Base-by-base conservation (phyloP, 1,284 basidiomycete genomes). In the Rhizoctonia solani region DNA sequence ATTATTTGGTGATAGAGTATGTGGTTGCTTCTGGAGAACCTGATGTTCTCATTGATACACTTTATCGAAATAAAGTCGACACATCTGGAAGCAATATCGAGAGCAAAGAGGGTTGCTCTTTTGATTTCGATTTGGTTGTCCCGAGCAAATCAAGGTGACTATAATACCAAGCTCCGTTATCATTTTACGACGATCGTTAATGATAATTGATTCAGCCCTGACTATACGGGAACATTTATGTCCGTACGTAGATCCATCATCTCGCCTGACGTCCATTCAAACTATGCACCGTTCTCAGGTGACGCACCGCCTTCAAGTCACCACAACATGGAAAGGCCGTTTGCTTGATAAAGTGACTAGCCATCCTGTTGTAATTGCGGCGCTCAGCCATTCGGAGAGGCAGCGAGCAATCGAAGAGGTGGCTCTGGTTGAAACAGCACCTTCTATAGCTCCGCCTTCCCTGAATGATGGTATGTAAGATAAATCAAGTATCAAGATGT, bases 141-240 rank as follows among this genome's bases (percentile, higher is more conserved):
- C 59, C 59, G 19, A 52, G 39, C 16, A 50, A 63, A 52, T 46
- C 59, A 30, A 63, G 59, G 59, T 63, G 27, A 21, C 34, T 19
- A 19, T 16, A 34, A 16, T 19, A 23, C 9, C n/a, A 5, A 5
- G 11, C 8, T 9, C n/a, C 13, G 29, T 30, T 49, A 29, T 1
- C 42, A 34, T 59, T 30, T 37, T 42, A 29, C 39, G 16, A 14
- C 47, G 14, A 3, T 30, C 25, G 16, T n/a, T 52, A 50, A 52
- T 29, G 30, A 11, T 46, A 14, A 14, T 46, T n/a, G 25, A 47
- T 9, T 16, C 29, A 63, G 59, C 34, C 59, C 59, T 21, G 59
- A 63, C 46, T 63, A 63, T 19, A 63, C 4, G 39, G 59, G 59
- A 8, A 63, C 59, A 16, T 63, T 63, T 19, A 63, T 63, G 59